Evolutionary conservation across 441 rosid species (phyloP).

Genomic region (Populus hybrid): DNA sequence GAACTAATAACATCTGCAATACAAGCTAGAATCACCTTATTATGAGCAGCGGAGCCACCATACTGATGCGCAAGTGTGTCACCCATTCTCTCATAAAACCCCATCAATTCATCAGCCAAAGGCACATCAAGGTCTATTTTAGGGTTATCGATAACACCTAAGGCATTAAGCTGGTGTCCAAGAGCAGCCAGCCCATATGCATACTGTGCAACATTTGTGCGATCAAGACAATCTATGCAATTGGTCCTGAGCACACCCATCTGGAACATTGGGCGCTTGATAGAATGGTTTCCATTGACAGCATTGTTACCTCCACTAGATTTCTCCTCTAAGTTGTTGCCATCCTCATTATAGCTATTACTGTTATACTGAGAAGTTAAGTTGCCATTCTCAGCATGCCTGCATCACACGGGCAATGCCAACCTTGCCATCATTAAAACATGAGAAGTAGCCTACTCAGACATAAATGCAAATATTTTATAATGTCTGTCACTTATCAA

Average conservation of each 20-base stretch:
- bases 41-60: constrained; percentile 77
- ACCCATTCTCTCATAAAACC: constrained; percentile 93
- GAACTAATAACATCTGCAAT: constrained; percentile 6
- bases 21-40: constrained; percentile 5
- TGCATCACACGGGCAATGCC: constrained; percentile 38
- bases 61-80: constrained; percentile 98
- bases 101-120: constrained; percentile 85
- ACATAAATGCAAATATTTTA: not conserved
- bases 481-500: not conserved
- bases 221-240: constrained; percentile 97
- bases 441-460: constrained; percentile 1
- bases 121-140: constrained; percentile 75
- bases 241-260: constrained; percentile 94
- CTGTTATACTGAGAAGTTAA: constrained; percentile 35
- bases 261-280: constrained; percentile 62
- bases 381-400: constrained; percentile 42
- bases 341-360: constrained; percentile 43
- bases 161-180: constrained; percentile 80
- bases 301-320: constrained; percentile 26
- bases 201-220: constrained; percentile 99
- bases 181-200: constrained; percentile 97
- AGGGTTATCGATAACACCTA: constrained; percentile 63
- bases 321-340: constrained; percentile 39
- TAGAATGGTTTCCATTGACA: constrained; percentile 50
- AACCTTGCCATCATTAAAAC: constrained; percentile 17